These are phyloP conservation scores for Metschnikowia bowlesiae DNA, from an alignment of 805 yeast genomes.

Conservation along the genomic window DNA sequence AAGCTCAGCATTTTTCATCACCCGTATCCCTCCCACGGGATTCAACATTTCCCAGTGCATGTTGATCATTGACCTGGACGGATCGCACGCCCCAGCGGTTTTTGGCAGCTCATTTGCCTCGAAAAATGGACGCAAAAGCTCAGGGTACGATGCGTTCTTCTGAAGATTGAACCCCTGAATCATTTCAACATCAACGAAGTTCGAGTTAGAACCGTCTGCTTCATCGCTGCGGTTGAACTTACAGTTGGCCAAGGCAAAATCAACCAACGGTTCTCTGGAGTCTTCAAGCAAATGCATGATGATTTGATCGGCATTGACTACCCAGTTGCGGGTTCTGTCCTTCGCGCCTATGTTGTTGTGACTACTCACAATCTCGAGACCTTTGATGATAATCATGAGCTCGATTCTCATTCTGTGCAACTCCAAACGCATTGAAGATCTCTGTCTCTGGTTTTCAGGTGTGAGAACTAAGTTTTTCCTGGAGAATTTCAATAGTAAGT, in stretches of 20 bases:
- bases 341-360: constrained; percentile 7
- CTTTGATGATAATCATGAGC: constrained; percentile 29
- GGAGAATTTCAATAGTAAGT: constrained; percentile 39
- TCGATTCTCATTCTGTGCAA: constrained; percentile 31
- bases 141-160: constrained; percentile 58
- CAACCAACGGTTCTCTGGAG: constrained; percentile 59
- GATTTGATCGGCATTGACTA: constrained; percentile 53
- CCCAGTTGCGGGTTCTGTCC: constrained; percentile 13
- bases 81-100: constrained; percentile 2
- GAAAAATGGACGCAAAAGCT: constrained; percentile 54
- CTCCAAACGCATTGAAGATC: constrained; percentile 27
- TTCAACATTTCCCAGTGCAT: constrained; percentile 71
- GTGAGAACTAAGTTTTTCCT: constrained; percentile 24
- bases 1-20: constrained; percentile 61
- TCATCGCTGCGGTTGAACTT: constrained; percentile 58
- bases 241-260: constrained; percentile 60
- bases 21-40: constrained; percentile 89
- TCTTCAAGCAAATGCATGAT: constrained; percentile 66
- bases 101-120: constrained; percentile 16
- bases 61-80: constrained; percentile 22
- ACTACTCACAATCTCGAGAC: constrained; percentile 11
- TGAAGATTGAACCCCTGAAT: constrained; percentile 68
- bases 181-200: constrained; percentile 53
- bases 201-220: constrained; percentile 62
- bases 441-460: constrained; percentile 19